phyloP scores from a whole-genome alignment of 192 early-diverging fungal species.

The Coemansia sp. region DNA sequence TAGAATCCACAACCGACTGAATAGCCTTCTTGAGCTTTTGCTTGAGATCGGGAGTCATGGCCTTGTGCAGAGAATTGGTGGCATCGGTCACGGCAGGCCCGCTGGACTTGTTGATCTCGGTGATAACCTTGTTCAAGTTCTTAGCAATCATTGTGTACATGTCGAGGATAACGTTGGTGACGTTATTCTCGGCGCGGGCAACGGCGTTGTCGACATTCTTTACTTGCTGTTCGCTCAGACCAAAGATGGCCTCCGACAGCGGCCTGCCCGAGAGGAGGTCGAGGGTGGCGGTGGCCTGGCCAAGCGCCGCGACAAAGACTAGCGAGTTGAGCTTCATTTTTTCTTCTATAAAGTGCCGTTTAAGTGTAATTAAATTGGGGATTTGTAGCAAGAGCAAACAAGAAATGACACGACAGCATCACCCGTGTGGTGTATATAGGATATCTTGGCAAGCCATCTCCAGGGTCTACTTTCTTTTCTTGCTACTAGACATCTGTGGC shows the following conservation, averaged over 20 bases:
- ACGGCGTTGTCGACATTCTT: slow-evolving; percentile 46
- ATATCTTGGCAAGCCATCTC: not conserved
- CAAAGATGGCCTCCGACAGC: slow-evolving; percentile 50
- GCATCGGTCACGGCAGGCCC: slow-evolving; percentile 38
- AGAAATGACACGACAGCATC: not conserved
- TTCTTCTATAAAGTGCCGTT: not conserved
- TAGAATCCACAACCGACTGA: slow-evolving; percentile 38
- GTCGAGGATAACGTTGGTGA: slow-evolving; percentile 12
- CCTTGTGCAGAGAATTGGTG: slow-evolving; percentile 33
- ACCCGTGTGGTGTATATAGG: not conserved
- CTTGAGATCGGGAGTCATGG: slow-evolving; percentile 48
- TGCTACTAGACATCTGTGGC: not conserved
- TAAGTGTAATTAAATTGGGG: not conserved
- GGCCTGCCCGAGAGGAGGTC: slow-evolving; percentile 46
- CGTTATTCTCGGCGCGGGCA: slow-evolving; percentile 28
- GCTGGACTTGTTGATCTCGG: slow-evolving; percentile 44
- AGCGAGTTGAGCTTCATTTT: slow-evolving; percentile 36
- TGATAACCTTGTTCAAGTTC: slow-evolving; percentile 27
- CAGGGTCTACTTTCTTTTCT: not conserved
- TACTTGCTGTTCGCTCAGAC: slow-evolving; percentile 43
- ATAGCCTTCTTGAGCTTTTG: slow-evolving; percentile 53
- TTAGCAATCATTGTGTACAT: slow-evolving; percentile 21
- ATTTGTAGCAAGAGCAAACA: not conserved
- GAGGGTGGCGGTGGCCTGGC: slow-evolving; percentile 43
- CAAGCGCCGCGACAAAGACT: slow-evolving; percentile 25